Conservation (phyloP, 345 rosid genomes). For the Gossypium thurberi region DNA sequence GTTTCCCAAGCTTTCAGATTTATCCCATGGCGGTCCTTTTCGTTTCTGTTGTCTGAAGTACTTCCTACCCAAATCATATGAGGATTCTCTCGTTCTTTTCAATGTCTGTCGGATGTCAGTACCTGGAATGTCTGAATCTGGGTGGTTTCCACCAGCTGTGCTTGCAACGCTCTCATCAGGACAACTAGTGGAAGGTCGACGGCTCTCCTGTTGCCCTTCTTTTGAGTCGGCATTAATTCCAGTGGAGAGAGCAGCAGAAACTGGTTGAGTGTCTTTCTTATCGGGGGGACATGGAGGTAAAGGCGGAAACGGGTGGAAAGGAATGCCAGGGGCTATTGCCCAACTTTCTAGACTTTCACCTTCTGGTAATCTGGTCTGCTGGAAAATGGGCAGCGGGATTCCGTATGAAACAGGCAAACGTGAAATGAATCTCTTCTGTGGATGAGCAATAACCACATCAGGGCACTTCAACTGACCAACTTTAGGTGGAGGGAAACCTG, state of each 20-base stretch:
- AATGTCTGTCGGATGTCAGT: background rate
- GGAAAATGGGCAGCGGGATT: background rate
- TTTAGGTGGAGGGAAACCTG: constrained; percentile 21
- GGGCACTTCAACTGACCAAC: constrained; percentile 18
- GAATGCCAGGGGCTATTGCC: constrained; percentile 21
- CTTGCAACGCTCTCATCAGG: constrained; percentile 19
- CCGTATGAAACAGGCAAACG: constrained; percentile 44
- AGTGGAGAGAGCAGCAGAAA: constrained; percentile 18
- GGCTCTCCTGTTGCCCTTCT: background rate
- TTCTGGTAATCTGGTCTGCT: background rate
- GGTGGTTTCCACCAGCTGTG: constrained; percentile 24
- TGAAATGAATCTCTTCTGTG: constrained; percentile 9
- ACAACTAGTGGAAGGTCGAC: background rate
- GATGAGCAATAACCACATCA: constrained; percentile 6
- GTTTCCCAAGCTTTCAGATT: constrained; percentile 20
- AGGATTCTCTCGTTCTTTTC: background rate
- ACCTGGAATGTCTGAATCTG: constrained; percentile 26
- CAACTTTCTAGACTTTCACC: constrained; percentile 31
- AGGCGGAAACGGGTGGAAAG: constrained; percentile 41
- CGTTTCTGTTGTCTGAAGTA: constrained; percentile 12
- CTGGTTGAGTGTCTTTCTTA: background rate
- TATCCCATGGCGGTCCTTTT: background rate
- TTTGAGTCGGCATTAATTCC: background rate
- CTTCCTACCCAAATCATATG: background rate
- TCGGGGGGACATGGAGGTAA: constrained; percentile 5